phyloP scores from a whole-genome alignment of 148 eudicot species.

The Nepenthes mirabilis region DNA sequence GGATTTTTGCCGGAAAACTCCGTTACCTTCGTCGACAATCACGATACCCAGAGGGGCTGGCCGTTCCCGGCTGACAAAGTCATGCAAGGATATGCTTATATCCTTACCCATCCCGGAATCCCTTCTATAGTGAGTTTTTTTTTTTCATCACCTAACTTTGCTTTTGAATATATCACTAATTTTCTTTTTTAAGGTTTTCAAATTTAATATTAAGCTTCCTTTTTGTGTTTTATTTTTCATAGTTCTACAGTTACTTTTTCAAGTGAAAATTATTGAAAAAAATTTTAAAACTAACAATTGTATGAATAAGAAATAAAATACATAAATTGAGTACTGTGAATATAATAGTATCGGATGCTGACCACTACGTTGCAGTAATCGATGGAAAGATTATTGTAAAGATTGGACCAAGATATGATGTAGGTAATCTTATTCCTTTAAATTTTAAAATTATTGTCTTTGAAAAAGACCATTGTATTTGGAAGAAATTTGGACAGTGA shows the following conservation, averaged over 20 bases:
- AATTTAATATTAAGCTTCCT: too few species aligned
- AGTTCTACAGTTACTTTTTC: slow-evolving; percentile 42
- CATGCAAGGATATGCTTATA: slow-evolving; percentile 47
- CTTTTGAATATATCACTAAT: too few species aligned
- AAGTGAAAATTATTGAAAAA: slow-evolving; percentile 32
- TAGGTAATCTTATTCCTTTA: slow-evolving; percentile 33
- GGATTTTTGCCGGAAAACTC: slow-evolving; percentile 34
- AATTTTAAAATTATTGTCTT: slow-evolving; percentile 21
- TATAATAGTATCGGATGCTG: slow-evolving; percentile 43
- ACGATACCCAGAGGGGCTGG: slow-evolving; percentile 38
- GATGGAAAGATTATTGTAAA: slow-evolving; percentile 33
- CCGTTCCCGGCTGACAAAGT: slow-evolving; percentile 50
- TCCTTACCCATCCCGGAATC: slow-evolving; percentile 50
- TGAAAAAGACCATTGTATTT: slow-evolving; percentile 30
- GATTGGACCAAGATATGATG: slow-evolving; percentile 33
- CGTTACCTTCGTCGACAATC: slow-evolving; percentile 43
- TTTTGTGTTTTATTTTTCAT: too few species aligned
- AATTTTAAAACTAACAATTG: slow-evolving; percentile 15
- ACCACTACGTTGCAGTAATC: slow-evolving; percentile 36
- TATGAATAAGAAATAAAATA: slow-evolving; percentile 28
- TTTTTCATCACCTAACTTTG: too few species aligned
- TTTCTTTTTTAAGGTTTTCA: too few species aligned
- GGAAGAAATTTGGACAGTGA: slow-evolving; percentile 18
- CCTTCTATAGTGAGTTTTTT: slow-evolving; percentile 21
- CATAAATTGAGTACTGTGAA: slow-evolving; percentile 23